A percentile compares a stretch with the other conserved stretches of the same genome.
phyloP scores from a whole-genome alignment of 1,284 basidiomycete genomes.

The Cryptococcus jaspeensis region DNA sequence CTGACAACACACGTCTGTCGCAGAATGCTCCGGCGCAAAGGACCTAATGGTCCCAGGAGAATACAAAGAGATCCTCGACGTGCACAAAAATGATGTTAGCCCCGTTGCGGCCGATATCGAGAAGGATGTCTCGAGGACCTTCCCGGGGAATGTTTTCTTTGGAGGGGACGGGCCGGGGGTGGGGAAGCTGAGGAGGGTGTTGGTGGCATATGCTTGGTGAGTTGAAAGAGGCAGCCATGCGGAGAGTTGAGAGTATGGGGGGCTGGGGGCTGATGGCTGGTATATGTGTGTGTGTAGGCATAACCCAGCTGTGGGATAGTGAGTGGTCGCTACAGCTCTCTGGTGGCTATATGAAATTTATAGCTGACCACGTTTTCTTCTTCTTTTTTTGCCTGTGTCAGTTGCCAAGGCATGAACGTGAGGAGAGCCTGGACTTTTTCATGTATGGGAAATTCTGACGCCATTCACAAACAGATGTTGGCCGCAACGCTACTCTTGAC shows the following conservation, averaged over 20 bases:
- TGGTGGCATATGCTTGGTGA: constrained; percentile 87
- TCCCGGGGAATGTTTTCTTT: constrained; percentile 96
- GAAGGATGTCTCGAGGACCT: constrained; percentile 85
- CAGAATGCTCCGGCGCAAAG: constrained; percentile 86
- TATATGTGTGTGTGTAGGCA: constrained; percentile 56
- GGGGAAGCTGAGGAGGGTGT: constrained; percentile 80
- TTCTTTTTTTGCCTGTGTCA: background rate
- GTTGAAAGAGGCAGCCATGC: constrained; percentile 30
- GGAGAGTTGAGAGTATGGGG: background rate
- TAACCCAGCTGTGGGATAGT: constrained; percentile 77
- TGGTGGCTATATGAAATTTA: background rate
- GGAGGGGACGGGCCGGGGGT: constrained; percentile 76
- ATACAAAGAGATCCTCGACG: constrained; percentile 76
- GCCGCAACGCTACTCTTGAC: constrained; percentile 87
- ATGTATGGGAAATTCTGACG: constrained; percentile 57
- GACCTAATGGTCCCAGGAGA: constrained; percentile 90
- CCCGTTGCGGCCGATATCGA: constrained; percentile 79
- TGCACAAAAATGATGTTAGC: constrained; percentile 59
- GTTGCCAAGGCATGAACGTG: constrained; percentile 40
- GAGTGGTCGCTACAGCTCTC: too few species aligned
- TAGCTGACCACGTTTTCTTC: background rate
- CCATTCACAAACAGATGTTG: constrained; percentile 51
- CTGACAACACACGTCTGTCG: too few species aligned
- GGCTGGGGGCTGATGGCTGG: background rate
- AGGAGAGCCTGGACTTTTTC: background rate